These are phyloP conservation scores for Dactylellina cionopaga DNA, from an alignment of 2,329 filamentous ascomycete species.

Conservation along the genomic window DNA sequence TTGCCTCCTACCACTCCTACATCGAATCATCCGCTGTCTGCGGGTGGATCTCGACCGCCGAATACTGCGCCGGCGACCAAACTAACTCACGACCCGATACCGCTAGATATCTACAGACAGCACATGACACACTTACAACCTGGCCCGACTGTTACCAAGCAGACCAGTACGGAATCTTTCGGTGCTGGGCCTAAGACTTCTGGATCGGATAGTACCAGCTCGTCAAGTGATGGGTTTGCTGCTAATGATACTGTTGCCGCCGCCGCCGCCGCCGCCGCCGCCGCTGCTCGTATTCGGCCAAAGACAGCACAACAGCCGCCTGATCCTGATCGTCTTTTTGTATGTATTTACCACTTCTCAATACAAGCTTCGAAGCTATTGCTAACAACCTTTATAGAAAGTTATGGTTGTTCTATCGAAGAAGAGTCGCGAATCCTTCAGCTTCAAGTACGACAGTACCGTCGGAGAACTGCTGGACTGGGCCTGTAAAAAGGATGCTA, in stretches of 20 bases:
- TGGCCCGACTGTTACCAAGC: conserved; percentile 1
- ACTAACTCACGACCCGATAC: conserved; percentile 36
- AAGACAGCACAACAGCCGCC: not conserved
- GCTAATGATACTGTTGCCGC: too few species aligned
- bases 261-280: too few species aligned
- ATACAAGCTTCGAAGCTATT: not conserved
- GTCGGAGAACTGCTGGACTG: conserved; percentile 42
- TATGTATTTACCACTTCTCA: not conserved
- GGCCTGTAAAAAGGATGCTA: conserved; percentile 43
- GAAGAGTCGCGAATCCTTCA: conserved; percentile 20
- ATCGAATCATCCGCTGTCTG: conserved; percentile 21
- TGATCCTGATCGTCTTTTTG: conserved; percentile 8
- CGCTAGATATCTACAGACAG: conserved; percentile 37
- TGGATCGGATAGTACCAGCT: conserved; percentile 40
- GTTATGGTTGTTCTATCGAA: conserved; percentile 45
- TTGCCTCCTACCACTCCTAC: conserved; percentile 36
- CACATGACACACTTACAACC: conserved; percentile 26
- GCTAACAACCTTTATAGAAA: conserved; percentile 22
- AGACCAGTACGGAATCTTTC: conserved; percentile 22
- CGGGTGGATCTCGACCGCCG: conserved; percentile 9
- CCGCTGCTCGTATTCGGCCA: not conserved
- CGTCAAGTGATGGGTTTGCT: conserved; percentile 37
- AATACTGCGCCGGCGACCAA: conserved; percentile 23
- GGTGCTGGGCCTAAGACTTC: conserved; percentile 45
- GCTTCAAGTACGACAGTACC: conserved; percentile 32